These are phyloP conservation scores for Aspergillus sp. DNA, from an alignment of 2,329 filamentous ascomycete species.

Conservation along the genomic window DNA sequence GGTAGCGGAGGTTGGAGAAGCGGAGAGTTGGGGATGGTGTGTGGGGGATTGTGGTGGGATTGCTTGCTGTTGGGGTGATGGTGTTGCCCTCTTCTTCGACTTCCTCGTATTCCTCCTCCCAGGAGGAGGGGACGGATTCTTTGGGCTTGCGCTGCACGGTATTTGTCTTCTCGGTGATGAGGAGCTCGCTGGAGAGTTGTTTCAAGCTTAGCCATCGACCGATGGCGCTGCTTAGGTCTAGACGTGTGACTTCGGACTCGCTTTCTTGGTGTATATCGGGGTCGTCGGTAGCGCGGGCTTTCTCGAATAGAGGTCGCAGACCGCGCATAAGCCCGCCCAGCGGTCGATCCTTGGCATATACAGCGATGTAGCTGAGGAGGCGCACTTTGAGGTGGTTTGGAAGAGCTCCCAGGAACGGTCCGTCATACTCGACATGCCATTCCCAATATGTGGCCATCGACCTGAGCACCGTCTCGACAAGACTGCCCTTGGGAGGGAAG, in stretches of 20 bases:
- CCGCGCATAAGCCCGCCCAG: constrained; percentile 45
- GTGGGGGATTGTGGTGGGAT: constrained; percentile 19
- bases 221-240: constrained; percentile 57
- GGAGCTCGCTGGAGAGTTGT: constrained; percentile 49
- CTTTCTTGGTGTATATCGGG: constrained; percentile 19
- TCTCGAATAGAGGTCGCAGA: constrained; percentile 53
- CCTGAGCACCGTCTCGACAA: constrained; percentile 56
- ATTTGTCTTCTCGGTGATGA: constrained; percentile 28
- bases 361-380: constrained; percentile 59
- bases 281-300: constrained; percentile 16
- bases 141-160: constrained; percentile 5
- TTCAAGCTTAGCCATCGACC: constrained; percentile 52
- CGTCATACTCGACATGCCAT: constrained; percentile 59
- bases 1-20: constrained; percentile 58
- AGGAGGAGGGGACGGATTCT: constrained; percentile 38
- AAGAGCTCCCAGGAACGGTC: constrained; percentile 55
- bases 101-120: constrained; percentile 40
- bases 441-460: constrained; percentile 59
- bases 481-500: constrained; percentile 43
- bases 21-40: constrained; percentile 32
- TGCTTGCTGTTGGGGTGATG: no score
- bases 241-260: constrained; percentile 48
- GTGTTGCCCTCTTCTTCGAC: constrained; percentile 2
- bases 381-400: constrained; percentile 55
- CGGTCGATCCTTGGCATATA: constrained; percentile 49